phyloP scores from a whole-genome alignment of 257 asterid species.

The Ocimum tenuiflorum region DNA sequence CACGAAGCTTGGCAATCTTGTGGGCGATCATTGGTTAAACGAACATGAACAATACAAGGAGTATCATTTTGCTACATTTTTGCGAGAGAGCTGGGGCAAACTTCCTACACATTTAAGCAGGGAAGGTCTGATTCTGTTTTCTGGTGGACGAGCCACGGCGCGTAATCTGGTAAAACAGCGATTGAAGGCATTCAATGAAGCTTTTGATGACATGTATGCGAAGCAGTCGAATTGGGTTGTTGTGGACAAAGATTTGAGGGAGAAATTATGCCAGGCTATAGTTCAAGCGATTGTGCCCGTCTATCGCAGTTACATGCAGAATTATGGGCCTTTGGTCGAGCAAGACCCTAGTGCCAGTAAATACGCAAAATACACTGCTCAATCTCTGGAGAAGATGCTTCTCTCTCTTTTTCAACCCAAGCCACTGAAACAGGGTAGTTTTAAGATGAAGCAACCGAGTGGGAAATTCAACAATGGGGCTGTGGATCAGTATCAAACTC shows the following conservation, averaged over 20 bases:
- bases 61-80: conserved; percentile 30
- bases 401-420: conserved; percentile 57
- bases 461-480: conserved; percentile 50
- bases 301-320: conserved; percentile 89
- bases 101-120: conserved; percentile 71
- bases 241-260: conserved; percentile 57
- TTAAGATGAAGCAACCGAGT: conserved; percentile 55
- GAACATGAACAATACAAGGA: conserved; percentile 67
- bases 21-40: conserved; percentile 74
- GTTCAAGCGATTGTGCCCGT: conserved; percentile 78
- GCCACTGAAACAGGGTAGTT: conserved; percentile 62
- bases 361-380: conserved; percentile 66
- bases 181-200: conserved; percentile 64
- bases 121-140: conserved; percentile 80
- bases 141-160: conserved; percentile 82
- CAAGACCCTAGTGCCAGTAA: conserved; percentile 71
- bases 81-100: conserved; percentile 84
- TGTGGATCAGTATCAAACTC: conserved; percentile 37
- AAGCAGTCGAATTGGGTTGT: conserved; percentile 64
- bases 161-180: conserved; percentile 84
- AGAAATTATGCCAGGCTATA: conserved; percentile 46
- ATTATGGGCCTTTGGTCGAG: conserved; percentile 85
- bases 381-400: conserved; percentile 71
- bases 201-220: conserved; percentile 66
- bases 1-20: conserved; percentile 56